Percentiles rank a stretch among this genome's conserved stretches.
Evolutionary conservation across 139 green algal species (phyloP).

Genomic region (Chlorella ohadii): DNA sequence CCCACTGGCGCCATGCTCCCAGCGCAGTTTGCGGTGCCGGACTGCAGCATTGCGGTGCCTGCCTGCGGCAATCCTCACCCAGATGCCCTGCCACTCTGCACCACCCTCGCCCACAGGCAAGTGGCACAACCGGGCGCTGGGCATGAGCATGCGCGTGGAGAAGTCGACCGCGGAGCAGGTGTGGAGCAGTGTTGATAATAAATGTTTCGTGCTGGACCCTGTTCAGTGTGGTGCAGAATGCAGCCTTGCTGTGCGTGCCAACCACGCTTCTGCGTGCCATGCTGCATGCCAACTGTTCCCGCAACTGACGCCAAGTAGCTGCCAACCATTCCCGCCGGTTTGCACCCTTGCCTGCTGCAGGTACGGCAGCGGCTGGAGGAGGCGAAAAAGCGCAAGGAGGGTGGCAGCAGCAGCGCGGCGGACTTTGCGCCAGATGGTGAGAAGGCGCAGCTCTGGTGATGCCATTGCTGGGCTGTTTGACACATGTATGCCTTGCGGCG

Average conservation of each 20-base stretch:
- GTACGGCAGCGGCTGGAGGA: conserved; percentile 60
- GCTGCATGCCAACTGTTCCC: background rate
- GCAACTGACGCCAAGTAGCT: too few relatives aligned
- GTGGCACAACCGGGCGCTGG: conserved; percentile 93
- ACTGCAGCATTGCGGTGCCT: too few relatives aligned
- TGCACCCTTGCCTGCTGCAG: conserved; percentile 39
- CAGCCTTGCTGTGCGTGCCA: too few relatives aligned
- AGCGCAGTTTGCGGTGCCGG: too few relatives aligned
- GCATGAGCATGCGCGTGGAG: conserved; percentile 97
- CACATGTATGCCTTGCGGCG: too few relatives aligned
- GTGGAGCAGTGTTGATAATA: too few relatives aligned
- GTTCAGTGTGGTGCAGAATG: too few relatives aligned
- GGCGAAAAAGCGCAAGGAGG: conserved; percentile 62
- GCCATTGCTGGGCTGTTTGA: too few relatives aligned
- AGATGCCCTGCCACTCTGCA: background rate
- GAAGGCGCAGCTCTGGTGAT: too few relatives aligned
- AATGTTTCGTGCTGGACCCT: too few relatives aligned
- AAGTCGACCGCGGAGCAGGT: conserved; percentile 88
- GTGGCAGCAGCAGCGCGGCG: conserved; percentile 26
- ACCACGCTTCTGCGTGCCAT: background rate
- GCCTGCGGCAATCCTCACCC: too few relatives aligned
- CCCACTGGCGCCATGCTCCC: background rate
- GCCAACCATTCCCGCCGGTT: background rate
- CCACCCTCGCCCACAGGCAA: conserved; percentile 64
- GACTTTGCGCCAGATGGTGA: conserved; percentile 64